Evolutionary conservation across 2,329 filamentous ascomycete genomes (phyloP).

Genomic region (Ilyonectria mors-panacis): DNA sequence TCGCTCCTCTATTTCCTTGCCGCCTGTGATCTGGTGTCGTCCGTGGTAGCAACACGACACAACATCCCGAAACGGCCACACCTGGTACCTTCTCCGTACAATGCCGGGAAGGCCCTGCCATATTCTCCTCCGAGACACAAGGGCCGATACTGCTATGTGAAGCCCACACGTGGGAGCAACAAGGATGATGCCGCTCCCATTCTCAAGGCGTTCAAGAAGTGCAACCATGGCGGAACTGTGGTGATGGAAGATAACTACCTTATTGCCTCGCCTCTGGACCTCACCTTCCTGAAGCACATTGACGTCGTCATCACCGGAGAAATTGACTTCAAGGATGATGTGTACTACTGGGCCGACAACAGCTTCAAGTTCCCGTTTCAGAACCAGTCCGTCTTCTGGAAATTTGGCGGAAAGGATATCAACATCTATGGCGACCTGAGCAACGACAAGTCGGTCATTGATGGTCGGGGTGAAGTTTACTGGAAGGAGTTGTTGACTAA

Average conservation of each 20-base stretch:
- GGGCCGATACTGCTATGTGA: conserved; percentile 39
- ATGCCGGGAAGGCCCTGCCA: conserved; percentile 36
- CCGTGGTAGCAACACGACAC: conserved; percentile 20
- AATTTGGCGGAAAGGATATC: conserved; percentile 57
- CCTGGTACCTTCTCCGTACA: conserved; percentile 37
- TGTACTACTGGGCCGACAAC: conserved; percentile 77
- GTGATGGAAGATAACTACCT: conserved; percentile 73
- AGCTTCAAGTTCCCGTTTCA: conserved; percentile 76
- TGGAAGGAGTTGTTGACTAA: conserved; percentile 42
- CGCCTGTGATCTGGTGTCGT: conserved; percentile 33
- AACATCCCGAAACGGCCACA: conserved; percentile 38
- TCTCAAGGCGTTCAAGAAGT: conserved; percentile 53
- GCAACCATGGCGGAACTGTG: conserved; percentile 75
- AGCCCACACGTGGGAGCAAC: conserved; percentile 29
- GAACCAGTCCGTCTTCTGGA: conserved; percentile 66
- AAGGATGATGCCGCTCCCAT: conserved; percentile 39
- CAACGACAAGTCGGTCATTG: conserved; percentile 76
- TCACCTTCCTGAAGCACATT: conserved; percentile 75
- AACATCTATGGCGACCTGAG: conserved; percentile 78
- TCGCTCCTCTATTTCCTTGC: conserved; percentile 29
- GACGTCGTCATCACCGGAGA: conserved; percentile 72
- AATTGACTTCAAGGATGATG: conserved; percentile 76
- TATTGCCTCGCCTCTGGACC: conserved; percentile 74
- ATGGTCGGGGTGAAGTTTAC: conserved; percentile 53
- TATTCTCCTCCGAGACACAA: conserved; percentile 33